Base-by-base conservation (phyloP, 805 yeast genomes). In the Hanseniaspora mollemarum region DNA sequence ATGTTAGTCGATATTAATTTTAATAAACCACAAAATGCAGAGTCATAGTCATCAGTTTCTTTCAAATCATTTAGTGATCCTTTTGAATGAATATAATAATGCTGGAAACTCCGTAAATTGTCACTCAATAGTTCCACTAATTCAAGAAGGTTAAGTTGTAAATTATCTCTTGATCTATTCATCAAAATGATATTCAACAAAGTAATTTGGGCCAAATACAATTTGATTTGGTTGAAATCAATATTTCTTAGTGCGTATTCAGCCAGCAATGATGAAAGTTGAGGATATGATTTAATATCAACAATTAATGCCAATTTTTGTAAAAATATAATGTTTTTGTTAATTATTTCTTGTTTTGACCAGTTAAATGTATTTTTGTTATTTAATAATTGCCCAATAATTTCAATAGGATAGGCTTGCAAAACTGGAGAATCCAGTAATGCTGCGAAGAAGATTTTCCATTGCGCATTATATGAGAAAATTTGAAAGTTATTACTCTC, bases 291-390 rank as follows among this genome's bases (percentile, higher is more conserved):
- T 18, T 31, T 18, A 7, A 31, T 9, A 4, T 32, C 32, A 10
- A 46, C 16, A 12, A 46, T 21, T 25, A 39, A 16, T 7, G 32
- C 18, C 1, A 46, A 8, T 19, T 39, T 46, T 15, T 40, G 15
- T 12, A 46, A 29, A 6, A 46, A 5, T 8, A 13, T 24, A 8
- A 39, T 46, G 24, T 38, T 46, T 19, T 31, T 39, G 3, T 25
- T 22, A 2, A 39, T 10, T 15, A 46, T 16, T 33, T 46, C 51
- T 39, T 46, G 51, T 19, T 46, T 46, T 9, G 51, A 46, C 51
- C 51, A 46, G 12, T 46, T 46, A 33, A 46, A 46, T 0, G 44
- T 7, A 15, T 46, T 39, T 33, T 46, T 46, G 33, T n/a, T 39
- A 25, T 13, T 39, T 8, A 39, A 24, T 21, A 46, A 22, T 21